These are phyloP conservation scores for Begonia fuchsioides DNA, from an alignment of 306 rosid genomes.

Conservation along the genomic window DNA sequence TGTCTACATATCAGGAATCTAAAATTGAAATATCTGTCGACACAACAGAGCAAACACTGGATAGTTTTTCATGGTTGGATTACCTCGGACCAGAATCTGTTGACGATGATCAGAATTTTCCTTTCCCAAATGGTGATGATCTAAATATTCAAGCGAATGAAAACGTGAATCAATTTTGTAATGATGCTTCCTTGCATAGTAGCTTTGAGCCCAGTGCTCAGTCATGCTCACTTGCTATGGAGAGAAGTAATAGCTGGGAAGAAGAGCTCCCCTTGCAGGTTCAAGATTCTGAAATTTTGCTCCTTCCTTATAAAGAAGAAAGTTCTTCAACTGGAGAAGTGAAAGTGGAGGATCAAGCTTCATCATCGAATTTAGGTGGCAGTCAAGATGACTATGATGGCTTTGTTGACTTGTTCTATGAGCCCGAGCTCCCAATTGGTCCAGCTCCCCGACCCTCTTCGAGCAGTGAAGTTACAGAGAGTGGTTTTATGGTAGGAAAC, in stretches of 20 bases:
- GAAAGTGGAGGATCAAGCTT: constrained; percentile 39
- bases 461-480: constrained; percentile 25
- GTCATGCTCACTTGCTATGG: no score
- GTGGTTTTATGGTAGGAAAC: constrained; percentile 33
- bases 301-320: constrained; percentile 75
- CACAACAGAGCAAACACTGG: constrained; percentile 30
- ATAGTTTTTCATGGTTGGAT: constrained; percentile 63
- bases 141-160: constrained; percentile 23
- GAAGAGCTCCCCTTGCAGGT: no score
- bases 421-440: constrained; percentile 72
- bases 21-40: constrained; percentile 25
- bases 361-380: constrained; percentile 37
- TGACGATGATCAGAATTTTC: constrained; percentile 17
- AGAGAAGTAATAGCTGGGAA: no score
- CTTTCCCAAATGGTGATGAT: constrained; percentile 21
- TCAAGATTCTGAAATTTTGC: constrained; percentile 53
- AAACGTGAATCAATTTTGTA: constrained; percentile 17
- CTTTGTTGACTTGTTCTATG: constrained; percentile 68
- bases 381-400: constrained; percentile 69
- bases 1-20: constrained; percentile 28
- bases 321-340: constrained; percentile 24
- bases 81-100: constrained; percentile 39
- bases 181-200: constrained; percentile 19
- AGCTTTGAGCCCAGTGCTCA: no score
- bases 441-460: constrained; percentile 56